A percentile compares a stretch with the other conserved stretches of the same genome.
Evolutionary conservation across 495 filamentous ascomycete genomes (phyloP).

Genomic region (Tuber umbilicatum): DNA sequence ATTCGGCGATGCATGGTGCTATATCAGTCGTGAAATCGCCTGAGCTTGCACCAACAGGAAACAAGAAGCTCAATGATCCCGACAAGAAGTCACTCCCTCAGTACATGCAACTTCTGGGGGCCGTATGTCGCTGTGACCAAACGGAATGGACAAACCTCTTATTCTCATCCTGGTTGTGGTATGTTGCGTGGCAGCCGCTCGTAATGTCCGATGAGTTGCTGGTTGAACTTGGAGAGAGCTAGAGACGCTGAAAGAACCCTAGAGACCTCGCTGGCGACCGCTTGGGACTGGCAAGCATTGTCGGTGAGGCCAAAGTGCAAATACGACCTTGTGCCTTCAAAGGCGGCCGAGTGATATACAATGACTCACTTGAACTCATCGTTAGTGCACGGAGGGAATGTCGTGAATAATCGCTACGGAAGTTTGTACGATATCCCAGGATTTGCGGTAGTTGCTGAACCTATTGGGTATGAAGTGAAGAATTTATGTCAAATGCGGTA

Average conservation of each 20-base stretch:
- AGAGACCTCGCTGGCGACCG: background rate
- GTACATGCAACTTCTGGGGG: background rate
- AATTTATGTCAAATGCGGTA: background rate
- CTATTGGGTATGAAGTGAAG: background rate
- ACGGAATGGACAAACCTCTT: background rate
- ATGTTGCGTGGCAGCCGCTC: background rate
- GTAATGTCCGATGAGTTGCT: background rate
- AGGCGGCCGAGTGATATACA: background rate
- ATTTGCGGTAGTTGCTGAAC: background rate
- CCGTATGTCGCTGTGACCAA: background rate
- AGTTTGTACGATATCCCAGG: background rate
- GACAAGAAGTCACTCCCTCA: background rate
- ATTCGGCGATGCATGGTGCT: background rate
- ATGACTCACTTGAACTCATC: background rate
- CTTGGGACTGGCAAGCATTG: background rate
- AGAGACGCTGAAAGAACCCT: background rate
- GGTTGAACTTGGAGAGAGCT: background rate
- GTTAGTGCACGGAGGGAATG: background rate
- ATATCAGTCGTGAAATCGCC: background rate
- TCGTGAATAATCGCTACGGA: background rate
- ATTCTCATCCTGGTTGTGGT: background rate
- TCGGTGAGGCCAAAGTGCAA: background rate
- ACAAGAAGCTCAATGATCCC: background rate
- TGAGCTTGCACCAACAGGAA: background rate
- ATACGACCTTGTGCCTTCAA: background rate